Evolutionary conservation across 169 alveolate genomes (phyloP).

Genomic region (Theileria orientalis): DNA sequence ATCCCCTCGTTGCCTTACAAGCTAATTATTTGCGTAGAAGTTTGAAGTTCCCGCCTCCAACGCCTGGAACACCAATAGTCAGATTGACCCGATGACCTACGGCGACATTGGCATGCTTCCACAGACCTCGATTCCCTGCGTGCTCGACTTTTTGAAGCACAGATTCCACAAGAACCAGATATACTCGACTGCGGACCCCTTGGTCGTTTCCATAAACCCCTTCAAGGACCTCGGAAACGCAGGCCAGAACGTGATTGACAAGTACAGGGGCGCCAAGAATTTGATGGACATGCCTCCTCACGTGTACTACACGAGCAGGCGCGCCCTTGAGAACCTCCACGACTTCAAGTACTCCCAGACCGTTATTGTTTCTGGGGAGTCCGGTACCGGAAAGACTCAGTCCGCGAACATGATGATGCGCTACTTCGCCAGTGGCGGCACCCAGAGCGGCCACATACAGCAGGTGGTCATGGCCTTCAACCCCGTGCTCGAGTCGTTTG

Average conservation of each 20-base stretch:
- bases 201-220: slow-evolving; percentile 88
- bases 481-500: slow-evolving; percentile 98
- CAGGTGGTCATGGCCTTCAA: slow-evolving; percentile 91
- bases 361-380: slow-evolving; percentile 95
- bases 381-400: slow-evolving; percentile 99
- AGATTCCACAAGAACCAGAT: slow-evolving; percentile 85
- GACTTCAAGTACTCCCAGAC: slow-evolving; percentile 87
- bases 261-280: slow-evolving; percentile 79
- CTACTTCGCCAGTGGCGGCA: slow-evolving; percentile 77
- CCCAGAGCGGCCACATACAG: slow-evolving; percentile 76
- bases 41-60: slow-evolving; percentile 82
- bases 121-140: slow-evolving; percentile 86
- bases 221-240: slow-evolving; percentile 87
- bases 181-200: slow-evolving; percentile 89
- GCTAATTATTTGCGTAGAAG: slow-evolving; percentile 19
- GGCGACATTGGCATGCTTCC: slow-evolving; percentile 87
- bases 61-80: slow-evolving; percentile 85
- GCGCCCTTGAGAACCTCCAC: slow-evolving; percentile 85
- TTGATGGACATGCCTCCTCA: slow-evolving; percentile 82
- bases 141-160: slow-evolving; percentile 79
- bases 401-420: slow-evolving; percentile 93
- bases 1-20: not conserved
- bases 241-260: slow-evolving; percentile 77
- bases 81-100: slow-evolving; percentile 88
- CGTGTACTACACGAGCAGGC: slow-evolving; percentile 84